phyloP scores from a whole-genome alignment of 768 basidiomycete species.

The Termitomyces sp. region DNA sequence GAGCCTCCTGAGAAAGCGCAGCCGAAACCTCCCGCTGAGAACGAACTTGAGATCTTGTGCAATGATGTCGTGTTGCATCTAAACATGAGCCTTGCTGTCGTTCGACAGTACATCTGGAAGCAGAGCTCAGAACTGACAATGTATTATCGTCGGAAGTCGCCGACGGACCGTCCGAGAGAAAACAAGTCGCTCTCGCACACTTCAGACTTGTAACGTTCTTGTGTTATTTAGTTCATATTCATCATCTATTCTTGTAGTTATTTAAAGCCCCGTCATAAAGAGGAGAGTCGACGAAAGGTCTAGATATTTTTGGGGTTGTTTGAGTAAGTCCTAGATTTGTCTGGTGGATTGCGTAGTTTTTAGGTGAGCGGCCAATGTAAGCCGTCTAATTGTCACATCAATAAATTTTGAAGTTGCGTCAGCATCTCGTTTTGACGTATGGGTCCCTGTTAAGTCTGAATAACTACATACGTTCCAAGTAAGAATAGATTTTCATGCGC shows the following conservation, averaged over 20 bases:
- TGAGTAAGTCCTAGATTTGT: too few relatives aligned
- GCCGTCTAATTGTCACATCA: too few relatives aligned
- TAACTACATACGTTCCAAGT: too few relatives aligned
- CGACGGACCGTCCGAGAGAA: not conserved
- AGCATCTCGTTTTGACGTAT: too few relatives aligned
- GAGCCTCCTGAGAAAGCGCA: slow-evolving; percentile 13
- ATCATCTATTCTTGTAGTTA: slow-evolving; percentile 6
- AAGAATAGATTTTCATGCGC: not conserved
- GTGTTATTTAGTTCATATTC: slow-evolving; percentile 8
- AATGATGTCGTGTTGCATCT: slow-evolving; percentile 79
- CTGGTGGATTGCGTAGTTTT: too few relatives aligned
- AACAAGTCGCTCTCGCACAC: not conserved
- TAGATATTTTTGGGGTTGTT: too few relatives aligned
- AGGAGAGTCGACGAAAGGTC: too few relatives aligned
- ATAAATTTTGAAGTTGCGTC: too few relatives aligned
- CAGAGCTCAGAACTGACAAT: slow-evolving; percentile 67
- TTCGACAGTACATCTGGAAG: slow-evolving; percentile 88
- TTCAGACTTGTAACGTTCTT: not conserved
- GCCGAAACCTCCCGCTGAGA: slow-evolving; percentile 42
- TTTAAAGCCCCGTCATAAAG: not conserved
- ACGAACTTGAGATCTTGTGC: slow-evolving; percentile 83
- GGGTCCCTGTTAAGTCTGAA: too few relatives aligned
- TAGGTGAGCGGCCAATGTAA: too few relatives aligned
- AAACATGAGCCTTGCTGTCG: slow-evolving; percentile 86
- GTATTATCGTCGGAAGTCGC: slow-evolving; percentile 61